These are phyloP conservation scores for Rhodamnia argentea DNA, from an alignment of 345 rosid species.

Conservation along the genomic window DNA sequence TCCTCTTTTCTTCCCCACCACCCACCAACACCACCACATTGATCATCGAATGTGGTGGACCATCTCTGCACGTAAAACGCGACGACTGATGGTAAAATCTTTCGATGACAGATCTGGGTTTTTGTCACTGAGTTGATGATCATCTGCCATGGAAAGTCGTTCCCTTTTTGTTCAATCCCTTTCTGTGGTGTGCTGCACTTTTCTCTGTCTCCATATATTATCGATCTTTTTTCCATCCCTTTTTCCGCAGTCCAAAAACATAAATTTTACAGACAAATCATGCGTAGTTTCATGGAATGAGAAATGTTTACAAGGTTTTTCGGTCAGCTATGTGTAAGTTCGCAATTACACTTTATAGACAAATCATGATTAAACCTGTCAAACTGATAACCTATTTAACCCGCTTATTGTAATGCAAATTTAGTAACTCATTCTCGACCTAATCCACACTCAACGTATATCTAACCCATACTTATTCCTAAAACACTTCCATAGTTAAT, in stretches of 20 bases:
- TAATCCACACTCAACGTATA: no score
- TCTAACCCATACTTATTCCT: no score
- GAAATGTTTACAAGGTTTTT: not conserved
- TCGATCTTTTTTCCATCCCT: not conserved
- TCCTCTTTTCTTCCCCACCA: not conserved
- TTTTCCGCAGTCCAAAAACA: not conserved
- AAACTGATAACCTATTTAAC: no score
- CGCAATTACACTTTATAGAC: not conserved
- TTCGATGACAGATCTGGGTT: not conserved
- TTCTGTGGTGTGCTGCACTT: not conserved
- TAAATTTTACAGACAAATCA: no score
- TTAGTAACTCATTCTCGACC: no score
- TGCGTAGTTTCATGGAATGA: not conserved
- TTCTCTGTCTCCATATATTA: not conserved
- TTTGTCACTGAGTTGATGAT: not conserved
- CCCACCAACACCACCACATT: not conserved
- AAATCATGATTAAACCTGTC: not conserved
- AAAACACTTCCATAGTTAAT: no score
- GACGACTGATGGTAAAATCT: not conserved
- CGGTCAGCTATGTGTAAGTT: not conserved
- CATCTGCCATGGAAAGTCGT: not conserved
- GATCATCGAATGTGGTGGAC: not conserved
- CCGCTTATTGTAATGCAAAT: no score
- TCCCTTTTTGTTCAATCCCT: constrained; percentile 8
- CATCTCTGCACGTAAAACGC: not conserved